Evolutionary conservation across 139 green algal species (phyloP).

Genomic region (Micromonas commoda): DNA sequence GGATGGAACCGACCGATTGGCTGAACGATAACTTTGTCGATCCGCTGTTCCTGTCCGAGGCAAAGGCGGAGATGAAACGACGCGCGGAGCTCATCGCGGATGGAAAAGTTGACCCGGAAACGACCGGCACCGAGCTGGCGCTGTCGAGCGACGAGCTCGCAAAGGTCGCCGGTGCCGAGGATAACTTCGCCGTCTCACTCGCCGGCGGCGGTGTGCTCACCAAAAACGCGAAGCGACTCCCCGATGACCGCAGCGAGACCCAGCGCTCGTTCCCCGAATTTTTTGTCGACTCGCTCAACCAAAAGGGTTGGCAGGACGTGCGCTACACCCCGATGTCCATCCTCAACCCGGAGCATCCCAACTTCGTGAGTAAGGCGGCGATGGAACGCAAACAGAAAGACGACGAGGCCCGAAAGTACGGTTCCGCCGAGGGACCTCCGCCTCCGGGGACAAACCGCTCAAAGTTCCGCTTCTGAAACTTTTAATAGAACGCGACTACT

Average conservation of each 20-base stretch:
- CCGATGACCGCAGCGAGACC: slow-evolving; percentile 54
- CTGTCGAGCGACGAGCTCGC: too few species aligned
- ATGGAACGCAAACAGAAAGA: neutral
- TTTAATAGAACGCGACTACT: too few species aligned
- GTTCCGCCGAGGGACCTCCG: too few species aligned
- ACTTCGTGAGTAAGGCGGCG: neutral
- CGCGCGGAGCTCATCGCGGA: too few species aligned
- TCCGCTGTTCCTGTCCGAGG: slow-evolving; percentile 47
- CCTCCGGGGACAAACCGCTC: too few species aligned
- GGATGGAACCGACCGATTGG: slow-evolving; percentile 57
- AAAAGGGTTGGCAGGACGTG: slow-evolving; percentile 46
- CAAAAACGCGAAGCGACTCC: neutral
- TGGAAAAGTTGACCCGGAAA: neutral
- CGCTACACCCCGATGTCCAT: slow-evolving; percentile 17
- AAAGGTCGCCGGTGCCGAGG: too few species aligned
- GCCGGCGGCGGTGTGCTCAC: neutral
- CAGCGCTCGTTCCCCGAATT: slow-evolving; percentile 57
- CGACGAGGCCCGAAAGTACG: too few species aligned
- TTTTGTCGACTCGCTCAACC: slow-evolving; percentile 46
- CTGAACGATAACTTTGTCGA: slow-evolving; percentile 66
- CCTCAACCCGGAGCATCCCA: slow-evolving; percentile 24
- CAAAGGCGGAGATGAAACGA: neutral
- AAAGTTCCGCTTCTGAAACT: too few species aligned
- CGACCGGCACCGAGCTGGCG: neutral
- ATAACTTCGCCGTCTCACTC: neutral